Base-by-base conservation (phyloP, 495 filamentous ascomycete species). In the Cairneyella variabilis region DNA sequence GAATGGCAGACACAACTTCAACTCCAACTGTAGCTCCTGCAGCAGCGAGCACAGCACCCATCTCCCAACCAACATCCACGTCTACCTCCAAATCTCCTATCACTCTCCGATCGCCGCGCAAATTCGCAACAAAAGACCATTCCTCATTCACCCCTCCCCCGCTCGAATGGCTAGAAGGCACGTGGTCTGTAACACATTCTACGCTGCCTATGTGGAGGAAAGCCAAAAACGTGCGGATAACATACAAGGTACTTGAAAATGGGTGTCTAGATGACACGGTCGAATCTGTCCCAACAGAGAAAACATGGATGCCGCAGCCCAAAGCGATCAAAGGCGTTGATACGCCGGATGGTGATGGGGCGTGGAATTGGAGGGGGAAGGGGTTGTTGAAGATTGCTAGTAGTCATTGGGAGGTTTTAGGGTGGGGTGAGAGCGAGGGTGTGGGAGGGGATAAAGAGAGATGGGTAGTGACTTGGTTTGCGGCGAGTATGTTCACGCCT, bases 391-490 rank as follows among this genome's bases (percentile, higher is more conserved):
- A 70, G 53, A 76, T 89, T 44, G 82, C 83, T 14, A 56, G 51
- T 32, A 80, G 75, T 38, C 79, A 85, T 62, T 91, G 88, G 87
- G 86, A 91, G 73, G 67, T 88, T 14, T 63, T 91, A 37, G 86
- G 85, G 73, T 72, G 87, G 87, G 37, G 77, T 67, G 45, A 55
- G 36, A 34, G 30, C 6, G 40, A 20, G 0, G 30, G 2, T 1
- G 70, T 65, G 20, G 70, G 52, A 54, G 34, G 63, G n/a, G n/a
- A n/a, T n/a, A n/a, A 72, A 53, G 63, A 54, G 63, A 57, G 32
- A 69, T 91, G 83, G 84, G 75, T 79, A 8, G 84, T 91, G 3
- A 91, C 85, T 3, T 88, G 81, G 71, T 93, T 91, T 64, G 78
- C 78, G 53, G 83, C 83, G 53, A 90, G 83, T 27, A 50, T 85